phyloP scores from a whole-genome alignment of 345 rosid genomes.

The Eucalyptus sp. region DNA sequence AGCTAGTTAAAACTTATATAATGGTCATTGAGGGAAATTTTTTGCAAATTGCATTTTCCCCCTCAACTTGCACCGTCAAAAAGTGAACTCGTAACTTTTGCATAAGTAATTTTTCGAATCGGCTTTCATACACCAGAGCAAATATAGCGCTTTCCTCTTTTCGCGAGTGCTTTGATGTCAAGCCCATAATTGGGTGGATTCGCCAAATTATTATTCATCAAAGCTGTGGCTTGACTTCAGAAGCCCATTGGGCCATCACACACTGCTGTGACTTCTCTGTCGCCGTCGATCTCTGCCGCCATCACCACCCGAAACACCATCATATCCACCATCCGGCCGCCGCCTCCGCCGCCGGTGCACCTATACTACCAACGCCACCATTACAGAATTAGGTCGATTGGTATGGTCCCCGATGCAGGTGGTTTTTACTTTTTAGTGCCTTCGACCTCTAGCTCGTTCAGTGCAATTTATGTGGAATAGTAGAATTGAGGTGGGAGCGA shows the following conservation, averaged over 20 bases:
- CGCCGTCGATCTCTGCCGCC: background rate
- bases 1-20: background rate
- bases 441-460: too few species aligned
- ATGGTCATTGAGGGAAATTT: background rate
- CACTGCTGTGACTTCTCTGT: background rate
- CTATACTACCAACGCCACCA: background rate
- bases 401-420: background rate
- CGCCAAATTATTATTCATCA: background rate
- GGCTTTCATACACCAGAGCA: accelerated
- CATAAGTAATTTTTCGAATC: background rate
- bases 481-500: background rate
- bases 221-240: background rate
- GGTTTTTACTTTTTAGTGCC: background rate
- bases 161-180: background rate
- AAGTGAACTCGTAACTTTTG: background rate
- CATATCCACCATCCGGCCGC: background rate
- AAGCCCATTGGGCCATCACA: background rate
- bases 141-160: too few species aligned
- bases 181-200: background rate
- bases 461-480: background rate
- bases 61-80: background rate
- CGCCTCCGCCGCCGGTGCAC: accelerated
- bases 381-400: background rate
- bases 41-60: background rate
- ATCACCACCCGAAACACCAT: background rate